These are phyloP conservation scores for Rhizopus delemar DNA, from an alignment of 371 early-diverging fungal species.

Conservation along the genomic window DNA sequence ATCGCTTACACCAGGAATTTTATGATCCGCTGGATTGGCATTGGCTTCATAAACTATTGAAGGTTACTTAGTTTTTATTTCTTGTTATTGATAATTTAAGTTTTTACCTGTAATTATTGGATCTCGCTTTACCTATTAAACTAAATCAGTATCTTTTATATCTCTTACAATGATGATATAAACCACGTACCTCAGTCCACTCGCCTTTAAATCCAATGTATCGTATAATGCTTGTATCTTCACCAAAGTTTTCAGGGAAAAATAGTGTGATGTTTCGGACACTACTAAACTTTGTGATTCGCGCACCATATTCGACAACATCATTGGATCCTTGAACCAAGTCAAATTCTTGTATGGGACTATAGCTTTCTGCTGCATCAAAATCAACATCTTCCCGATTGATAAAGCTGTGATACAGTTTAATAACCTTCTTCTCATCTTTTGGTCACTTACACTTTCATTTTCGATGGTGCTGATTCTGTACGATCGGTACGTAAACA, in stretches of 20 bases:
- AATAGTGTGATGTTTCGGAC: slow-evolving; percentile 81
- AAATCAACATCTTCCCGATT: slow-evolving; percentile 93
- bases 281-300: slow-evolving; percentile 81
- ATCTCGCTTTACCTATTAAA: slow-evolving; percentile 68
- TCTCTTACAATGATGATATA: neutral
- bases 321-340: slow-evolving; percentile 60
- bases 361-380: slow-evolving; percentile 71
- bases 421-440: neutral
- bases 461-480: slow-evolving; percentile 66
- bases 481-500: slow-evolving; percentile 70
- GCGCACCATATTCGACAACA: slow-evolving; percentile 70
- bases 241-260: slow-evolving; percentile 82
- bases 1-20: slow-evolving; percentile 51
- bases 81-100: neutral
- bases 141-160: neutral
- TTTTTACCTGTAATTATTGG: slow-evolving; percentile 71
- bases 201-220: slow-evolving; percentile 93
- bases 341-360: slow-evolving; percentile 80
- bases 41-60: slow-evolving; percentile 73
- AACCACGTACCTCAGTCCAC: slow-evolving; percentile 67
- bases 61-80: neutral
- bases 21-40: slow-evolving; percentile 86
- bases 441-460: slow-evolving; percentile 70
- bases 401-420: slow-evolving; percentile 62
- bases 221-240: slow-evolving; percentile 58